Conservation (phyloP, 1,284 basidiomycete genomes). For the Puccinia brachypodii region DNA sequence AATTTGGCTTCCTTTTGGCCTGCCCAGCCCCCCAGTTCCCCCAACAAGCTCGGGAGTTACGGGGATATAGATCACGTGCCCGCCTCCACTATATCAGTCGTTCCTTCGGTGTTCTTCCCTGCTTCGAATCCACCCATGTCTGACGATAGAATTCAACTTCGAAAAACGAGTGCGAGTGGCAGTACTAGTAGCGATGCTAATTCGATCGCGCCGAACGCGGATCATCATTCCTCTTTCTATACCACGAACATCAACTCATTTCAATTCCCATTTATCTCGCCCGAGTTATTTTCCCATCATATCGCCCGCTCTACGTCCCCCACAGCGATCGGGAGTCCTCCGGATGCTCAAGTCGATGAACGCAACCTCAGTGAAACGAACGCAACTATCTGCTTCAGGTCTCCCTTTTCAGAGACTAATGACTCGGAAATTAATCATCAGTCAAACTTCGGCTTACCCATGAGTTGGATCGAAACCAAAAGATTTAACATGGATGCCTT, state of each 20-base stretch:
- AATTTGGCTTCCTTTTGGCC: slow-evolving; percentile 32
- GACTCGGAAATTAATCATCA: neutral
- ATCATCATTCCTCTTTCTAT: slow-evolving; percentile 7
- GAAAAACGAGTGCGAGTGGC: slow-evolving; percentile 21
- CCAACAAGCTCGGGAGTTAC: neutral
- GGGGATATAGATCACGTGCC: neutral
- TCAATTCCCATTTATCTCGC: slow-evolving; percentile 18
- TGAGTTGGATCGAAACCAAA: slow-evolving; percentile 12
- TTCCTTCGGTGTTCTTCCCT: slow-evolving; percentile 25
- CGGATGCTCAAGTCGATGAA: slow-evolving; percentile 9
- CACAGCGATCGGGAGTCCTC: neutral
- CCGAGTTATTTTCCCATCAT: neutral
- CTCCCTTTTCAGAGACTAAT: slow-evolving; percentile 12
- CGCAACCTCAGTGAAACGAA: neutral
- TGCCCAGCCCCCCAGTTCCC: neutral
- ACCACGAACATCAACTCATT: neutral
- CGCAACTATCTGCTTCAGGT: slow-evolving; percentile 9
- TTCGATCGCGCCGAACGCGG: neutral
- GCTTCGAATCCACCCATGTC: neutral
- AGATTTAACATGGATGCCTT: slow-evolving; percentile 7
- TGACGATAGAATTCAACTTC: slow-evolving; percentile 6
- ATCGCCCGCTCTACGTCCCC: slow-evolving; percentile 5
- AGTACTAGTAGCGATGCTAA: slow-evolving; percentile 13
- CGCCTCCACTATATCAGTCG: neutral
- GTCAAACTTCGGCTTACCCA: slow-evolving; percentile 10